These are phyloP conservation scores for Metschnikowia koreensis DNA, from an alignment of 805 yeast genomes.

Conservation along the genomic window DNA sequence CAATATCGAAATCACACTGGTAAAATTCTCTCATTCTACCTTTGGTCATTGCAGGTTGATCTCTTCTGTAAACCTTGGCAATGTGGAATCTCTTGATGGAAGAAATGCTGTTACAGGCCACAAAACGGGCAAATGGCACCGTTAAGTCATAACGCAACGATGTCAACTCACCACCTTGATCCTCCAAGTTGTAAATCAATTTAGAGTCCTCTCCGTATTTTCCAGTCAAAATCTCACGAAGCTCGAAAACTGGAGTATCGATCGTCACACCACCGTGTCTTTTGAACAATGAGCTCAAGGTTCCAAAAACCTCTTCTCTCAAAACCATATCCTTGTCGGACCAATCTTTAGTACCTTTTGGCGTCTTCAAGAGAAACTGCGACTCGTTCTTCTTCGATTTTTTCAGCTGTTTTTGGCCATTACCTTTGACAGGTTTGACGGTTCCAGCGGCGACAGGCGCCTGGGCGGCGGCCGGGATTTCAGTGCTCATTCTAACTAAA, in stretches of 20 bases:
- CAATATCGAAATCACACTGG: constrained; percentile 97
- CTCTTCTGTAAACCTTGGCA: constrained; percentile 98
- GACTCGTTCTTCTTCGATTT: constrained; percentile 45
- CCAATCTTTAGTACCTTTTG: constrained; percentile 98
- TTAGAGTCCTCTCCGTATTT: constrained; percentile 99
- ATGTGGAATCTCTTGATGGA: constrained; percentile 92
- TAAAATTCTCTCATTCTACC: constrained; percentile 99
- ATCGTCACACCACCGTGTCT: constrained; percentile 98
- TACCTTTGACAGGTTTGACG: constrained; percentile 12
- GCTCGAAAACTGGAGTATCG: constrained; percentile 97
- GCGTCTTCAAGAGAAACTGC: constrained; percentile 83
- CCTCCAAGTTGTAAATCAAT: constrained; percentile 91
- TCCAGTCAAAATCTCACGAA: constrained; percentile 92
- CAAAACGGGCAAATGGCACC: constrained; percentile 96
- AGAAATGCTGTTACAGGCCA: constrained; percentile 91
- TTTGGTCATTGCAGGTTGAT: constrained; percentile 99
- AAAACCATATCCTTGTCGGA: constrained; percentile 96
- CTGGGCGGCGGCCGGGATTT: constrained; percentile 13
- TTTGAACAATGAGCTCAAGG: constrained; percentile 73
- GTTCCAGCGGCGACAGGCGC: constrained; percentile 6
- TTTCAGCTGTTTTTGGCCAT: constrained; percentile 17
- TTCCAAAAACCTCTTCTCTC: constrained; percentile 79
- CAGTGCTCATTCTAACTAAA: constrained; percentile 23
- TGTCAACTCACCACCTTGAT: constrained; percentile 97
- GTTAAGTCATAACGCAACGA: constrained; percentile 95